phyloP scores from a whole-genome alignment of 371 early-diverging fungal genomes.

The Saksenaea vasiformis region DNA sequence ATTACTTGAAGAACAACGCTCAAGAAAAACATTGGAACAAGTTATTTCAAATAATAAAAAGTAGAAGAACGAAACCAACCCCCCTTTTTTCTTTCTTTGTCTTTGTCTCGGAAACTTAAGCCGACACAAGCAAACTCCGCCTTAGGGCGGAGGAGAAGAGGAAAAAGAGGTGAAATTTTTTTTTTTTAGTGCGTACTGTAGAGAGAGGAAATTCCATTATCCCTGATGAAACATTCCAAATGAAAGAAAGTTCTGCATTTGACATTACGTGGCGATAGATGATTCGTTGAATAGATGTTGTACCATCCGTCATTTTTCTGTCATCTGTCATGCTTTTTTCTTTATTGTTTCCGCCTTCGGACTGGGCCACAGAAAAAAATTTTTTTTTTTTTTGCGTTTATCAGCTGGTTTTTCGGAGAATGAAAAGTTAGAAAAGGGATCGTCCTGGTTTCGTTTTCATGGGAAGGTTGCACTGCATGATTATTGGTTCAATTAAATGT shows the following conservation, averaged over 20 bases:
- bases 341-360: background rate
- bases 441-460: background rate
- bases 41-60: background rate
- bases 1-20: conserved; percentile 11
- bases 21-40: conserved; percentile 9
- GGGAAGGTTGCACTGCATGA: background rate
- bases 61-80: background rate
- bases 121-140: too few species aligned
- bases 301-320: too few species aligned
- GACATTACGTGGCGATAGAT: too few species aligned
- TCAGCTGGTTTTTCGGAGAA: background rate
- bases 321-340: background rate
- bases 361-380: background rate
- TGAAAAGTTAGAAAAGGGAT: background rate
- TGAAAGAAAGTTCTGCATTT: too few species aligned
- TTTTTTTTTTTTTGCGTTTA: background rate
- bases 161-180: too few species aligned
- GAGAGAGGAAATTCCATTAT: too few species aligned
- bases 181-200: too few species aligned
- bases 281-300: too few species aligned
- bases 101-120: too few species aligned
- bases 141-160: too few species aligned
- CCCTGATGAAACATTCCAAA: too few species aligned
- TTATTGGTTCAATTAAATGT: background rate
- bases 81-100: too few species aligned